Conservation (phyloP, 2,329 filamentous ascomycete species). For the Domatiomyces catenatus region DNA sequence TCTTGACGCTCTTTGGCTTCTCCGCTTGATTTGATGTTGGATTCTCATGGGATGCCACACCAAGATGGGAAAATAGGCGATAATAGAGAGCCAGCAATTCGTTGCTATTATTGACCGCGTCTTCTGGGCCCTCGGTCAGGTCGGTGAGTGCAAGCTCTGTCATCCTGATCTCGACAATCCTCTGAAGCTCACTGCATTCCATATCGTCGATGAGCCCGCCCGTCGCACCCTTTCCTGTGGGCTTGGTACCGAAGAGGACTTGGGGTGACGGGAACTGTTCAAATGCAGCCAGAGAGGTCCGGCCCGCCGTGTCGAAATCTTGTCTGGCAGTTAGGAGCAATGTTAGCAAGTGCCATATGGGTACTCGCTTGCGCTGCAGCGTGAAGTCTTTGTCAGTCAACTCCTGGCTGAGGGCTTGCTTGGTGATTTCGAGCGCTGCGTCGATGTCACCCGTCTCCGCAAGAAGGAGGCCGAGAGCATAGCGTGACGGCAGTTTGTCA, state of each 20-base stretch:
- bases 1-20: slow-evolving; percentile 52
- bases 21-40: slow-evolving; percentile 30
- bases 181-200: slow-evolving; percentile 69
- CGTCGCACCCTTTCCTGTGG: slow-evolving; percentile 11
- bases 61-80: slow-evolving; percentile 57
- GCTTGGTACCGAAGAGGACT: slow-evolving; percentile 41
- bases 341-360: slow-evolving; percentile 81
- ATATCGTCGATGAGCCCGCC: slow-evolving; percentile 57
- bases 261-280: slow-evolving; percentile 67
- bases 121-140: slow-evolving; percentile 63
- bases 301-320: slow-evolving; percentile 64
- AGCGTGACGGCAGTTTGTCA: slow-evolving; percentile 60
- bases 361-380: slow-evolving; percentile 41
- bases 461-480: slow-evolving; percentile 67
- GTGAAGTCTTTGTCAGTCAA: background rate
- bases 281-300: slow-evolving; percentile 78
- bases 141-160: slow-evolving; percentile 78
- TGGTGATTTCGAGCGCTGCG: slow-evolving; percentile 67
- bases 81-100: slow-evolving; percentile 72
- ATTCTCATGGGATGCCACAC: slow-evolving; percentile 25
- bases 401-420: slow-evolving; percentile 47
- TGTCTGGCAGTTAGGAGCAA: slow-evolving; percentile 74
- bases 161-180: slow-evolving; percentile 87
- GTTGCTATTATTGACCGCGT: slow-evolving; percentile 74
- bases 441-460: slow-evolving; percentile 73